Evolutionary conservation across 2,329 filamentous ascomycete species (phyloP).

Genomic region (Magnaporthiopsis poae): DNA sequence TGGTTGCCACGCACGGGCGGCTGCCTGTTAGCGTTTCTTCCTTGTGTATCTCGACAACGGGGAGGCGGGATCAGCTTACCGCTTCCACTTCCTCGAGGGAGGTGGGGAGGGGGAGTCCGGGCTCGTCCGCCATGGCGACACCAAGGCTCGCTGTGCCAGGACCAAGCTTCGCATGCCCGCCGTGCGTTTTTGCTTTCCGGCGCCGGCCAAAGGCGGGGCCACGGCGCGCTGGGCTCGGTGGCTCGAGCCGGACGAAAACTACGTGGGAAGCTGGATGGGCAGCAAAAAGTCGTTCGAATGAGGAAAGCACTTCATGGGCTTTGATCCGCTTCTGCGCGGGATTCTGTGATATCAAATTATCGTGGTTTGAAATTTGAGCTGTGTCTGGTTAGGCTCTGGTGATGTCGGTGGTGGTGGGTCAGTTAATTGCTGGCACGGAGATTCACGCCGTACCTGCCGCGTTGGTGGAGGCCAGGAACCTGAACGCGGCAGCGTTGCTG

Average conservation of each 20-base stretch:
- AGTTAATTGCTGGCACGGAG: background rate
- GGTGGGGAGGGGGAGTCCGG: constrained; percentile 20
- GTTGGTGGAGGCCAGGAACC: too few relatives aligned
- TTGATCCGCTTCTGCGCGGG: background rate
- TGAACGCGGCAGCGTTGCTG: too few relatives aligned
- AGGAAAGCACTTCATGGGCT: background rate
- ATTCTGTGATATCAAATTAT: background rate
- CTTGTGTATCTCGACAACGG: background rate
- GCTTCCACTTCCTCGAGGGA: constrained; percentile 25
- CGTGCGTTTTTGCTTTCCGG: background rate
- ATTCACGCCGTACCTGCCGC: background rate
- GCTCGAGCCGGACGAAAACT: background rate
- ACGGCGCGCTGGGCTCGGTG: background rate
- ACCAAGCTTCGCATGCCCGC: background rate
- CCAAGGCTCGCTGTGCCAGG: background rate
- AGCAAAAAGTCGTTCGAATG: background rate
- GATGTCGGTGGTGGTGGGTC: background rate
- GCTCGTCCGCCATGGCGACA: constrained; percentile 8
- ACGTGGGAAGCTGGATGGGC: background rate
- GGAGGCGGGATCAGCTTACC: constrained; percentile 16
- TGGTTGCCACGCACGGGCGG: background rate
- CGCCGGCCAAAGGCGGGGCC: background rate
- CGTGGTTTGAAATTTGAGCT: background rate
- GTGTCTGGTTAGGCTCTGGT: background rate
- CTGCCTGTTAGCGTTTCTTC: background rate